Conservation (phyloP, 805 yeast species). For the Candida morakotiae region DNA sequence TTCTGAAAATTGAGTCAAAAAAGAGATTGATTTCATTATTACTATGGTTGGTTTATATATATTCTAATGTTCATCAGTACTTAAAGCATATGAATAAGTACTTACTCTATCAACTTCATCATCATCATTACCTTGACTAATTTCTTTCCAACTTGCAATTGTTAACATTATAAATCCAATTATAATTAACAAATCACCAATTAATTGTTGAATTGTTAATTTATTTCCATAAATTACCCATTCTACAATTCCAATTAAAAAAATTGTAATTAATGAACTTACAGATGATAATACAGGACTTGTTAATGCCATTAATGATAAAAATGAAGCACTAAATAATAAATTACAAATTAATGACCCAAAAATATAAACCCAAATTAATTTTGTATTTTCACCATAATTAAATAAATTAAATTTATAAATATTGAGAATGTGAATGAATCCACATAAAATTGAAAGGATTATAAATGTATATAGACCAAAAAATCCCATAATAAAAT, state of each 20-base stretch:
- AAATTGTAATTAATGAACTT: slow-evolving; percentile 67
- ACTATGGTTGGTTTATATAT: not conserved
- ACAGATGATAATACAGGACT: slow-evolving; percentile 79
- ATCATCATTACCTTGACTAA: slow-evolving; percentile 45
- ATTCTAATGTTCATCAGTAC: slow-evolving; percentile 15
- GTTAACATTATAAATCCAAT: slow-evolving; percentile 67
- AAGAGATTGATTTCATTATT: too few relatives aligned
- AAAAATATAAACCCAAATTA: slow-evolving; percentile 42
- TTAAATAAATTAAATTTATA: slow-evolving; percentile 56
- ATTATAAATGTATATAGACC: slow-evolving; percentile 45
- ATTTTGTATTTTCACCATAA: slow-evolving; percentile 32
- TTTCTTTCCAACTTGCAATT: slow-evolving; percentile 62
- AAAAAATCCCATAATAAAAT: slow-evolving; percentile 64
- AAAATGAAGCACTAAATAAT: slow-evolving; percentile 64
- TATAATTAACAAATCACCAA: slow-evolving; percentile 69
- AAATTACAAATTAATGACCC: slow-evolving; percentile 62
- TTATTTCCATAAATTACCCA: slow-evolving; percentile 61
- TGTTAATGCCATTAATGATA: slow-evolving; percentile 77
- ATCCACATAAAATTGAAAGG: slow-evolving; percentile 36
- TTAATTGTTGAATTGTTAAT: slow-evolving; percentile 51
- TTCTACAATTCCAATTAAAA: slow-evolving; percentile 75
- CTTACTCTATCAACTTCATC: slow-evolving; percentile 41
- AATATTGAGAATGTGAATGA: slow-evolving; percentile 50
- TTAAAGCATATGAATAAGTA: slow-evolving; percentile 39
- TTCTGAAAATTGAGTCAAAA: too few relatives aligned